Evolutionary conservation across 768 basidiomycete species (phyloP).

Genomic region (Podaxis carcinomalis): DNA sequence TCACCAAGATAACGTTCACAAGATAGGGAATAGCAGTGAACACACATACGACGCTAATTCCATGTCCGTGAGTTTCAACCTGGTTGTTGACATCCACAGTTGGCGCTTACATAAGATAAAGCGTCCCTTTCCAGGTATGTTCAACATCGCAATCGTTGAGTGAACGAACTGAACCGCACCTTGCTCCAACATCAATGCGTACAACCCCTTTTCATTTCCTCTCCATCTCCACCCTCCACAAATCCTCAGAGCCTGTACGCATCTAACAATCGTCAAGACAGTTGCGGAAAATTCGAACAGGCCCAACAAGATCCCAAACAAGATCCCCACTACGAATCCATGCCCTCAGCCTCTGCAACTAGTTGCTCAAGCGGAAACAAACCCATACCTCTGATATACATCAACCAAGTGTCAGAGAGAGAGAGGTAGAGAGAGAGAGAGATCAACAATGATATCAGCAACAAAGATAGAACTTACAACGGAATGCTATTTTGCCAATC

Average conservation of each 20-base stretch:
- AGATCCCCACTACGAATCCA: not conserved
- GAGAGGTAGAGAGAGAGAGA: not conserved
- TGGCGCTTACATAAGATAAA: not conserved
- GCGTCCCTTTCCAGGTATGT: not conserved
- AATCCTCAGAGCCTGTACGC: not conserved
- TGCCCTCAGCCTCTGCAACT: not conserved
- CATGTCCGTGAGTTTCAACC: not conserved
- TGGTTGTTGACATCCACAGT: not conserved
- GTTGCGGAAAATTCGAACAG: slow-evolving; percentile 1
- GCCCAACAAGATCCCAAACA: not conserved
- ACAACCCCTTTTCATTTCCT: not conserved
- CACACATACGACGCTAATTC: not conserved
- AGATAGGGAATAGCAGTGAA: not conserved
- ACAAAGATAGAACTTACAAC: not conserved
- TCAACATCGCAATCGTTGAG: not conserved
- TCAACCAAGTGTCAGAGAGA: too few relatives aligned
- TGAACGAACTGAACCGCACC: not conserved
- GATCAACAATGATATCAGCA: not conserved
- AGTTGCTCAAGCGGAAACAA: not conserved
- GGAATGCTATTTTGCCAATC: slow-evolving; percentile 1
- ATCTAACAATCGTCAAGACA: not conserved
- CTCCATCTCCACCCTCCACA: not conserved
- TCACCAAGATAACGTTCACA: not conserved
- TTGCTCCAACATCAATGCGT: not conserved
- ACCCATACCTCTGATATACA: not conserved